Percentiles rank a stretch among this genome's conserved stretches.
phyloP scores from a whole-genome alignment of 2,329 filamentous ascomycete species.

The Sclerotinia minor region DNA sequence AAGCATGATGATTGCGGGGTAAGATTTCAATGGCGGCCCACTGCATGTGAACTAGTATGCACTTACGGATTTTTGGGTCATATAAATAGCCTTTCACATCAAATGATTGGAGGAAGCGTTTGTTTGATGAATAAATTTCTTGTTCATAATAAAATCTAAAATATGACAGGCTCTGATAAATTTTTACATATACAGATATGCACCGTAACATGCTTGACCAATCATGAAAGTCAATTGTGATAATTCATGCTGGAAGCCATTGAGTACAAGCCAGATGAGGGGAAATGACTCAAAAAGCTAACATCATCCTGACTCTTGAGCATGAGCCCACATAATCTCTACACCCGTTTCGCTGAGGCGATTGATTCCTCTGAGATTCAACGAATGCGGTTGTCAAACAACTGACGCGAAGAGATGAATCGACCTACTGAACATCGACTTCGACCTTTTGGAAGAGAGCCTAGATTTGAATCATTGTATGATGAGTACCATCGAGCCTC shows the following conservation, averaged over 20 bases:
- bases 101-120: conserved; percentile 9
- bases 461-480: conserved; percentile 15
- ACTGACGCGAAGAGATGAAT: conserved; percentile 12
- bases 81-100: not conserved
- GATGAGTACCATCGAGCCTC: conserved; percentile 8
- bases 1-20: conserved; percentile 22
- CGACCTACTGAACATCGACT: conserved; percentile 17
- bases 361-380: not conserved
- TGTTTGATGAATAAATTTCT: not conserved
- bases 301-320: not conserved
- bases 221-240: conserved; percentile 11
- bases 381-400: conserved; percentile 4
- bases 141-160: not conserved
- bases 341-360: not conserved
- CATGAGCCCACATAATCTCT: not conserved
- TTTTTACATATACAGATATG: not conserved
- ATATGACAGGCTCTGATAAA: not conserved
- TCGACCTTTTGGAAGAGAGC: conserved; percentile 16
- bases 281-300: conserved; percentile 13
- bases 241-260: conserved; percentile 2
- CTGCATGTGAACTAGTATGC: conserved; percentile 17
- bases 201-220: not conserved
- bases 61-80: not conserved
- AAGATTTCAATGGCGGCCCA: conserved; percentile 13
- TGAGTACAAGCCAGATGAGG: not conserved